Percentiles rank a stretch among this genome's conserved stretches.
Conservation (phyloP, 129 eudicot genomes). For the Pittosporum tobira region DNA sequence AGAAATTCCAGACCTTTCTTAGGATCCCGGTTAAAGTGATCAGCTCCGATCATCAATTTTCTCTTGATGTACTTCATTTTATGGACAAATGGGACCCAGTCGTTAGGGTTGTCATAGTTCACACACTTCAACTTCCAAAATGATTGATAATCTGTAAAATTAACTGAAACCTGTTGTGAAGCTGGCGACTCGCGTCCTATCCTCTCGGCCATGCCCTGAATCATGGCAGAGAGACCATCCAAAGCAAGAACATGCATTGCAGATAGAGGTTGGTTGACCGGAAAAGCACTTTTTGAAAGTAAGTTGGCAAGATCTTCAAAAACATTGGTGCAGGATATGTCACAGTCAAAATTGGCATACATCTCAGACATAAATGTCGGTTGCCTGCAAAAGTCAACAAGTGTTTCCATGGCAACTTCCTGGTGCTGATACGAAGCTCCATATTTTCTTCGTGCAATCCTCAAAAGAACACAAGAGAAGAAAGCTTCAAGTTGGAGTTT, state of each 20-base stretch:
- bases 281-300: slow-evolving; percentile 80
- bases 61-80: slow-evolving; percentile 65
- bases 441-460: slow-evolving; percentile 59
- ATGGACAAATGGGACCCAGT: slow-evolving; percentile 79
- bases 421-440: slow-evolving; percentile 85
- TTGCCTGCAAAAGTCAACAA: slow-evolving; percentile 81
- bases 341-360: slow-evolving; percentile 84
- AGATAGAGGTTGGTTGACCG: slow-evolving; percentile 68
- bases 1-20: slow-evolving; percentile 80
- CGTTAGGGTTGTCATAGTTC: slow-evolving; percentile 50
- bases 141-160: slow-evolving; percentile 65
- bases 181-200: slow-evolving; percentile 45
- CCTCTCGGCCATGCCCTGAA: slow-evolving; percentile 88
- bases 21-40: slow-evolving; percentile 78
- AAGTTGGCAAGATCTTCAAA: slow-evolving; percentile 82
- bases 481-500: slow-evolving; percentile 77
- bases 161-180: slow-evolving; percentile 41
- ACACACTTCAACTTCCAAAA: slow-evolving; percentile 87
- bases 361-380: slow-evolving; percentile 77
- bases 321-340: slow-evolving; percentile 69
- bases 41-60: slow-evolving; percentile 80
- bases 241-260: slow-evolving; percentile 74
- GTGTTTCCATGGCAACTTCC: slow-evolving; percentile 90
- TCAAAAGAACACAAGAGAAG: slow-evolving; percentile 66
- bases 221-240: slow-evolving; percentile 76